Evolutionary conservation across 108 stramenopile species (phyloP).

Genomic region (Aureococcus anophagefferens): DNA sequence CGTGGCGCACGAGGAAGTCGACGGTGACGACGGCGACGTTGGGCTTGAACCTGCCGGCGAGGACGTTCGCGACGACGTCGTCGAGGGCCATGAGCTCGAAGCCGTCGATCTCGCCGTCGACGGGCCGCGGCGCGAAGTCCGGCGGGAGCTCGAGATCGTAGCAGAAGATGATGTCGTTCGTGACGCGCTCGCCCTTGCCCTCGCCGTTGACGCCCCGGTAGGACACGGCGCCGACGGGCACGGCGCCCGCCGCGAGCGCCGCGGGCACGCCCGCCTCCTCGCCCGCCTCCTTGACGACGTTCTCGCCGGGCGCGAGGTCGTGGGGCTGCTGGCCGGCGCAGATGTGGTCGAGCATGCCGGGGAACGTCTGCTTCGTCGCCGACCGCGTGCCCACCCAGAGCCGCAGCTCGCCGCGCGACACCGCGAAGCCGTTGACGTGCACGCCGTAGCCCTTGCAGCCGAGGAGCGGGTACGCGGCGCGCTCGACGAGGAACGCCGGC

Average conservation of each 20-base stretch:
- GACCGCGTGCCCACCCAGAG: conserved; percentile 82
- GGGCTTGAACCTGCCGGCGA: conserved; percentile 72
- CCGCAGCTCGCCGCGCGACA: background rate
- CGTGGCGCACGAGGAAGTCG: conserved; percentile 61
- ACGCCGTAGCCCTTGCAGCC: conserved; percentile 65
- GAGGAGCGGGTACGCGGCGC: conserved; percentile 59
- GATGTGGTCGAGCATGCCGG: conserved; percentile 77
- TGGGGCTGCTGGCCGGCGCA: conserved; percentile 77
- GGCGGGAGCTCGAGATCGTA: conserved; percentile 67
- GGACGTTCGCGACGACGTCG: conserved; percentile 43
- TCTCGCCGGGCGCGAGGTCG: conserved; percentile 63
- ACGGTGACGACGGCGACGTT: conserved; percentile 57
- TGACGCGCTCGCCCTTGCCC: conserved; percentile 29
- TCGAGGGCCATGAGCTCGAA: conserved; percentile 65
- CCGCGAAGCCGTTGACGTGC: conserved; percentile 55
- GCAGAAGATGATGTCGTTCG: conserved; percentile 60
- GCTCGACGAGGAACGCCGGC: conserved; percentile 56
- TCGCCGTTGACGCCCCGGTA: conserved; percentile 46
- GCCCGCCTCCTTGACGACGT: conserved; percentile 72
- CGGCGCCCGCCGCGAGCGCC: conserved; percentile 38
- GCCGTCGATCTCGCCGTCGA: conserved; percentile 78
- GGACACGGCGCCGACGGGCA: conserved; percentile 58
- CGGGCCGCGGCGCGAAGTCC: conserved; percentile 55
- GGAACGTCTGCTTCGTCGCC: conserved; percentile 62
- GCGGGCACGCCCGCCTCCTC: conserved; percentile 75